phyloP scores from a whole-genome alignment of 257 asterid species.

The Petrea volubilis region DNA sequence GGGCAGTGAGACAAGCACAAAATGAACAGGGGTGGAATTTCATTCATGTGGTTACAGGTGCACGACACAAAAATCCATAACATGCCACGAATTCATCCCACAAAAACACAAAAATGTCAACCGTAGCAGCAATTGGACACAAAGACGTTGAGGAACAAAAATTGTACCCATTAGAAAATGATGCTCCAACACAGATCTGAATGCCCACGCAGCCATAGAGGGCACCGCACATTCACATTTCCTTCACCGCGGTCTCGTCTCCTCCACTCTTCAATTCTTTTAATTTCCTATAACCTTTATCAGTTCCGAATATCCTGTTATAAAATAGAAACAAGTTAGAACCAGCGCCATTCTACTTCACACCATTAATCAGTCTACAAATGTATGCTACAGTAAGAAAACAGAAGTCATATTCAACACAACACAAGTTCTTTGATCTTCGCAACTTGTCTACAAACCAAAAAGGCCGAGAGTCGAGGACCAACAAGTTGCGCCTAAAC shows the following conservation, averaged over 20 bases:
- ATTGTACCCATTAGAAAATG: slow-evolving; percentile 19
- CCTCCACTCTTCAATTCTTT: slow-evolving; percentile 64
- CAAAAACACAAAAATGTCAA: slow-evolving; percentile 4
- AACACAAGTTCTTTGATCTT: background rate
- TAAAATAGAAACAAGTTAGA: slow-evolving; percentile 3
- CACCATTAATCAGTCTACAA: background rate
- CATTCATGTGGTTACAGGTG: slow-evolving; percentile 27
- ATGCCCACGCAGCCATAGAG: slow-evolving; percentile 19
- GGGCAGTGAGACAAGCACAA: background rate
- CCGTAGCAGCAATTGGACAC: slow-evolving; percentile 21
- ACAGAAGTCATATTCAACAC: background rate
- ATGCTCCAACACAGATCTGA: slow-evolving; percentile 29
- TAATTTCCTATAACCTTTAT: slow-evolving; percentile 83
- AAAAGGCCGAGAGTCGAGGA: background rate
- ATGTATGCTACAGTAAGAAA: background rate
- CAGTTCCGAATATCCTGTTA: slow-evolving; percentile 87
- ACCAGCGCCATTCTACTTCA: background rate
- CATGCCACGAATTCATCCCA: slow-evolving; percentile 13
- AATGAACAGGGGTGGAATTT: slow-evolving; percentile 10
- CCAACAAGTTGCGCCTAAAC: background rate
- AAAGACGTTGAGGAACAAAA: slow-evolving; percentile 10
- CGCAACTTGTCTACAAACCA: background rate
- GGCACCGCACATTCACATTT: slow-evolving; percentile 29
- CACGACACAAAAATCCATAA: slow-evolving; percentile 23
- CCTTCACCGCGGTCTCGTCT: slow-evolving; percentile 46